A percentile compares a stretch with the other conserved stretches of the same genome.
These are phyloP conservation scores for Middelhovenomyces tepae DNA, from an alignment of 805 yeast genomes.

Conservation along the genomic window DNA sequence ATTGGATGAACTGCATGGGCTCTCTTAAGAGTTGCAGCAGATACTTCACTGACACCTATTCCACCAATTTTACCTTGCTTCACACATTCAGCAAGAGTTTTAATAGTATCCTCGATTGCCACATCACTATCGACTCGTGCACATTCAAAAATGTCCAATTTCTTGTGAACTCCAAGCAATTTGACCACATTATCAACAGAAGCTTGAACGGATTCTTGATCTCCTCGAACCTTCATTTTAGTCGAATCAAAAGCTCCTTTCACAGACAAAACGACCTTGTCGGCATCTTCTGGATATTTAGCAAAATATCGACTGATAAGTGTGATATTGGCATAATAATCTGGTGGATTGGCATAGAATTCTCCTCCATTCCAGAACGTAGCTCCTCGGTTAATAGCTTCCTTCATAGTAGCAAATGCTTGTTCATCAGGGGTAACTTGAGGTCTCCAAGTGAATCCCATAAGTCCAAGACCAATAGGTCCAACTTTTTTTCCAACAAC, in stretches of 20 bases:
- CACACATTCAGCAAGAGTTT: slow-evolving; percentile 47
- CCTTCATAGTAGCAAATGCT: slow-evolving; percentile 46
- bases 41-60: slow-evolving; percentile 66
- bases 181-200: slow-evolving; percentile 39
- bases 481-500: no score
- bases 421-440: slow-evolving; percentile 42
- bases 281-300: slow-evolving; percentile 45
- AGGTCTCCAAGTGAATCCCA: slow-evolving; percentile 71
- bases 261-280: slow-evolving; percentile 51
- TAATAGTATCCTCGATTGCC: slow-evolving; percentile 52
- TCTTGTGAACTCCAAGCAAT: slow-evolving; percentile 18
- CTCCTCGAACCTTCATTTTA: slow-evolving; percentile 40
- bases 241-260: slow-evolving; percentile 51
- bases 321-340: slow-evolving; percentile 42
- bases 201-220: slow-evolving; percentile 36
- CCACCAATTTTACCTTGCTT: slow-evolving; percentile 60
- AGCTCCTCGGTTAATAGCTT: slow-evolving; percentile 42
- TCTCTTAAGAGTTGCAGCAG: slow-evolving; percentile 48
- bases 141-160: slow-evolving; percentile 51
- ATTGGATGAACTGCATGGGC: slow-evolving; percentile 51
- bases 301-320: slow-evolving; percentile 49
- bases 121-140: slow-evolving; percentile 57
- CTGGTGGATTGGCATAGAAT: slow-evolving; percentile 52
- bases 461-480: slow-evolving; percentile 67
- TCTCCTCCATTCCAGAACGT: slow-evolving; percentile 65